These are phyloP conservation scores for Metarhizium album DNA, from an alignment of 2,329 filamentous ascomycete species.

Conservation along the genomic window DNA sequence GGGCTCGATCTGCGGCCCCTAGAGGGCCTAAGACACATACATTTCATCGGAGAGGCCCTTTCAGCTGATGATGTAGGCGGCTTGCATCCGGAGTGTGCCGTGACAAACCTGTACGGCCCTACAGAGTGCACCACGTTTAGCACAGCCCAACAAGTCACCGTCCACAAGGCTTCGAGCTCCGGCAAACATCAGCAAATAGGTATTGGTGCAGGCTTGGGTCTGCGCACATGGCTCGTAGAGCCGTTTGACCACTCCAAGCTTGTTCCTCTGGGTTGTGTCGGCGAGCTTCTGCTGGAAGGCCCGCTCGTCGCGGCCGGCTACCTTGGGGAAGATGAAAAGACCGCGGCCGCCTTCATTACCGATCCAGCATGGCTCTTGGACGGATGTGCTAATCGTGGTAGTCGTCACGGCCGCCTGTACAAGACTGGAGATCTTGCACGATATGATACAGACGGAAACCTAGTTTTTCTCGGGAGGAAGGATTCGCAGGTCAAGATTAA, in stretches of 20 bases:
- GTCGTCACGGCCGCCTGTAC: neutral
- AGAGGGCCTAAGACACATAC: slow-evolving; percentile 27
- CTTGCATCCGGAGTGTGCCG: neutral
- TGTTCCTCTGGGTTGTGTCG: neutral
- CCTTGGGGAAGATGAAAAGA: neutral
- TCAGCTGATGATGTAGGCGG: neutral
- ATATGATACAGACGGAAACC: neutral
- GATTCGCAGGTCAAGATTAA: neutral
- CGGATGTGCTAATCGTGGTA: neutral
- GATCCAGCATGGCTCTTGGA: neutral
- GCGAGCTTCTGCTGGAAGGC: neutral
- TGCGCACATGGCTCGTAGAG: neutral
- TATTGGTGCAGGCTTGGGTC: neutral
- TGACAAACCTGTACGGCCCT: neutral
- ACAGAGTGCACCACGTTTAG: neutral
- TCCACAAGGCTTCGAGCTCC: neutral
- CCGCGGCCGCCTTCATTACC: slow-evolving; percentile 18
- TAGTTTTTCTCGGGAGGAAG: neutral
- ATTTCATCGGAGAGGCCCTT: slow-evolving; percentile 32
- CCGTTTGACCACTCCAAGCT: neutral
- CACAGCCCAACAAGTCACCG: neutral
- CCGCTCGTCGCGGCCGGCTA: neutral
- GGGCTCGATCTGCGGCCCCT: slow-evolving; percentile 29
- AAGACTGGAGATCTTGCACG: neutral
- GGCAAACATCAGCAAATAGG: neutral